These are phyloP conservation scores for Hypoxylon sp. DNA, from an alignment of 2,329 filamentous ascomycete genomes.

Conservation along the genomic window DNA sequence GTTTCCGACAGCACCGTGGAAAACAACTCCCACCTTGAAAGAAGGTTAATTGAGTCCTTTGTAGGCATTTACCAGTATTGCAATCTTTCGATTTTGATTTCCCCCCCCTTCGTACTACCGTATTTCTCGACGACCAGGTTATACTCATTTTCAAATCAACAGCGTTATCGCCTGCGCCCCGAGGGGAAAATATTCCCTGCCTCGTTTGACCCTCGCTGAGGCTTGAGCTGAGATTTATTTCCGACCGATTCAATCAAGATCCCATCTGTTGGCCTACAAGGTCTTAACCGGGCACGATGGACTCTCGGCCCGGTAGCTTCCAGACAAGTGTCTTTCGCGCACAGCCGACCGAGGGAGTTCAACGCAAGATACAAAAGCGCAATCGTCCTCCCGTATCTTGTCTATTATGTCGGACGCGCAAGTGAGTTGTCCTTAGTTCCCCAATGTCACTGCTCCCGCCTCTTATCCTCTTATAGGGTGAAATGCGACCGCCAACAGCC, in stretches of 20 bases:
- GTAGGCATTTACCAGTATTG: slow-evolving; percentile 16
- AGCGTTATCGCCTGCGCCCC: slow-evolving; percentile 7
- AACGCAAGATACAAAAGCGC: slow-evolving; percentile 58
- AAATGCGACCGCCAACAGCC: slow-evolving; percentile 60
- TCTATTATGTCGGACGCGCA: slow-evolving; percentile 55
- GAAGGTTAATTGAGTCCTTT: slow-evolving; percentile 20
- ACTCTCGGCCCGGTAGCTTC: slow-evolving; percentile 51
- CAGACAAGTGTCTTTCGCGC: slow-evolving; percentile 58
- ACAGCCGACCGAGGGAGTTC: slow-evolving; percentile 54
- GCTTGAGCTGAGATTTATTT: slow-evolving; percentile 39
- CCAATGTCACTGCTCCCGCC: slow-evolving; percentile 14
- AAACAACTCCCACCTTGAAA: slow-evolving; percentile 18
- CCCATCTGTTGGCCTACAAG: slow-evolving; percentile 1
- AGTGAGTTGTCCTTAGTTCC: slow-evolving; percentile 49
- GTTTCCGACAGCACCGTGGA: slow-evolving; percentile 40
- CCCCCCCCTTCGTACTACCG: slow-evolving; percentile 27
- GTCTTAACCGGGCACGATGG: slow-evolving; percentile 48
- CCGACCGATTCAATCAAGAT: slow-evolving; percentile 31
- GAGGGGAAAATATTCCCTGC: slow-evolving; percentile 30
- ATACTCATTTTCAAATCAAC: slow-evolving; percentile 46
- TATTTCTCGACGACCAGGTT: slow-evolving; percentile 47
- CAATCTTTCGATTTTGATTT: slow-evolving; percentile 20
- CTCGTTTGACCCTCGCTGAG: slow-evolving; percentile 23
- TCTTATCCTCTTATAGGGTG: slow-evolving; percentile 46
- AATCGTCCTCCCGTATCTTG: slow-evolving; percentile 58